Base-by-base conservation (phyloP, 1,284 basidiomycete species). In the Exobasidium cylindrosporum region DNA sequence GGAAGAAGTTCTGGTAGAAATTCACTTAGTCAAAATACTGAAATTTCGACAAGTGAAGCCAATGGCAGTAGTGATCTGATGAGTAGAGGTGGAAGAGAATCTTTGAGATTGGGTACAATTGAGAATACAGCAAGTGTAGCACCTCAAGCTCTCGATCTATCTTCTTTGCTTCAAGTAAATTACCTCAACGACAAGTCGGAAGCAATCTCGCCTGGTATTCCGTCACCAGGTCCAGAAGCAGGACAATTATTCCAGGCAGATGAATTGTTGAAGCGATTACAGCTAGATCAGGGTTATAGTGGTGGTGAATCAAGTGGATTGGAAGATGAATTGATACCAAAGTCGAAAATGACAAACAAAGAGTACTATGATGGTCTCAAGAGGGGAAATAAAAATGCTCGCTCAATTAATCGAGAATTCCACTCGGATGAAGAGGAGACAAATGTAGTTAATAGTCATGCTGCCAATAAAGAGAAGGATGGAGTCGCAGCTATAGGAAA, bases 401-500 rank as follows among this genome's bases (percentile, higher is more conserved):
- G 3, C 13, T 13, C 26, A 24, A 14, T 50, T 13, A 28, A 24
- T 24, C 47, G 21, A 50, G 14, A 5, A 13, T 28, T 28, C 17
- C 47, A 50, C 21, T 2, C n/a, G 14, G 26, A 28, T 6, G 26
- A 23, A 5, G 26, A 28, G 14, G 47, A 24, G 13, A 28, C 17
- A 4, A 24, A 50, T 24, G 47, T 24, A 13, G 47, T 21, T 28
- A 24, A 50, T 4, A 24, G 17, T 13, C 26, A 24, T 50, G 47
- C n/a, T 23, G 43, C 43, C 17, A 23, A 23, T 45, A 45, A 17
- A 4, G 43, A 45, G 10, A 28, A 28, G 26, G 47, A 50, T 28
- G 47, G 47, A 14, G 26, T 50, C 14, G 47, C n/a, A 26, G 47
- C 47, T 4, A 50, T 50, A 6, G 47, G 47, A 24, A 50, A 50